Evolutionary conservation across 495 filamentous ascomycete genomes (phyloP), one percentile per base, ranked within the genome.

Genomic region (Hyaloscypha bicolor): DNA sequence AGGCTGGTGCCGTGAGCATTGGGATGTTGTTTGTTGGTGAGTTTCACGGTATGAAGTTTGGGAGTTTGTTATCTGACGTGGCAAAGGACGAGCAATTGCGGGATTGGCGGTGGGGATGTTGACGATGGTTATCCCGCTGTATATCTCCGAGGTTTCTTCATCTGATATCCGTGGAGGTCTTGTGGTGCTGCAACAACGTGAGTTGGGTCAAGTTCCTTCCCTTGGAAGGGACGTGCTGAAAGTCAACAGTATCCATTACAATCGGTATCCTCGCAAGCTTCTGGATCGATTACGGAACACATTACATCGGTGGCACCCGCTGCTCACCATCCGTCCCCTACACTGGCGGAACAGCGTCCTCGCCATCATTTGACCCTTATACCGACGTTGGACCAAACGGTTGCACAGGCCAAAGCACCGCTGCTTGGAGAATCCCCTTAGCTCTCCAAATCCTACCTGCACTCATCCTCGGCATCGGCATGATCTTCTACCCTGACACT

Each of bases 391-490:
- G 78, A 8, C 31, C 66, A 3, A 48, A 48, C 42, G 42, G 42
- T 16, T 48, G 42, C 16, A 83, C 78, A 4, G 81, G 81, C 0
- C 81, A 85, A 55, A 77, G 76, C 1, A 64, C 78, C 21, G 76
- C 78, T 0, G 86, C 89, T 72, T 87, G 83, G 84, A 79, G 83
- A 71, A 83, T 84, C 42, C 79, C 82, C 6, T 65, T 86, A 30
- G 81, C 81, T 0, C 73, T 85, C 33, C 83, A 86, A 60, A 73
- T 84, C 33, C 70, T 80, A 0, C 80, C 82, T 0, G 79, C 78
- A 5, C 77, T 75, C 0, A 83, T 76, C 61, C 70, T 76, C 60
- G 73, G 69, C 11, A 64, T 61, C 25, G 63, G 73, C 25, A 68
- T 72, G 52, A 65, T 67, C 45, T 55, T 69, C 42, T 74, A 75